Evolutionary conservation across 306 rosid species (phyloP), one percentile per base, ranked within the genome.

Genomic region (Trifolium dubium): DNA sequence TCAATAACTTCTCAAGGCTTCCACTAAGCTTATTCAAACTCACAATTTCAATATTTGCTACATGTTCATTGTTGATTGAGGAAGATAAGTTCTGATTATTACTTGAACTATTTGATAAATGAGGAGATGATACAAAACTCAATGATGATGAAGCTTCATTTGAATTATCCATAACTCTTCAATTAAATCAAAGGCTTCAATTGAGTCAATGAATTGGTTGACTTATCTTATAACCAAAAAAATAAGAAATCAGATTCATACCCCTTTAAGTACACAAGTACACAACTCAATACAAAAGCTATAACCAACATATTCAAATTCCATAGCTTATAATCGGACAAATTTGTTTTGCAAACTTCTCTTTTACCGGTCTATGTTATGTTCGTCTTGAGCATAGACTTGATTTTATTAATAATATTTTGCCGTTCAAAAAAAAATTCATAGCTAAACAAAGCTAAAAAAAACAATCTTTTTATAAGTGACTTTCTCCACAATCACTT

Each of bases 91-190:
- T 83, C 77, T 83, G 79, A 67, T 74, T 35, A 64, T 77, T 44
- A 62, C 83, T 79, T 9, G 92, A 84, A 65, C 92, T 93, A 85
- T 93, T 87, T 65, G 97, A 91, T 39, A 89, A 61, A 62, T 77
- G 83, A 19, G 98, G 83, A 19, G 98, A 88, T 39, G 97, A 91
- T 28, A 88, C 85, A 77, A 93, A 93, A 83, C 92, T 93, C 84
- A 88, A 81, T 73, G 96, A 83, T 41, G 97, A 89, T 7, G 96
- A 84, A 35, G 84, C 83, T 71, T 91, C 98, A 51, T 83, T 88
- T 47, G 80, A 67, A 70, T 68, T 64, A 80, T 93, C 97, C 98
- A 89, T 89, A 58, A 43, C 70, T 68, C 72, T 68, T 32, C 43
- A 75, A 65, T 64, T 28, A 64, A 53, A 58, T 34, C n/a, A 37